A percentile compares a stretch with the other conserved stretches of the same genome.
These are phyloP conservation scores for Protea cynaroides DNA, from an alignment of 164 flowering plant genomes.

Conservation along the genomic window DNA sequence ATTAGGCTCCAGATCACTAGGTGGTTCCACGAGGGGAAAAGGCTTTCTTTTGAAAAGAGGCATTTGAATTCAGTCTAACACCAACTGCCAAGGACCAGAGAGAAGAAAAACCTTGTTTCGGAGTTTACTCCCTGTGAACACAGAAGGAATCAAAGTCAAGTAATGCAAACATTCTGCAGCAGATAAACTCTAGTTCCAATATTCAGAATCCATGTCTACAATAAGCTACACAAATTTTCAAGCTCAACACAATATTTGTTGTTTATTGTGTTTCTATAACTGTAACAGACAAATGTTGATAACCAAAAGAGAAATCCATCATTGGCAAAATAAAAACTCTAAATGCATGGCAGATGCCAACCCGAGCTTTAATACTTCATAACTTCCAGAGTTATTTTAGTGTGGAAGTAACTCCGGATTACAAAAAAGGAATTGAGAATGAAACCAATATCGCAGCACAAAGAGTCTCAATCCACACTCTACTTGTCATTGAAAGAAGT, in stretches of 20 bases:
- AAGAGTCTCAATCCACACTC: not conserved
- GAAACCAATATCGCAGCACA: not conserved
- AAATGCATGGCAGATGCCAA: not conserved
- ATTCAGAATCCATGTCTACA: not conserved
- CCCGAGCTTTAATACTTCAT: not conserved
- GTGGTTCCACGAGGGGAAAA: constrained; percentile 49
- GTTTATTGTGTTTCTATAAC: no score
- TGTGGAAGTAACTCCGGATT: no score
- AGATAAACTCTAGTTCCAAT: not conserved
- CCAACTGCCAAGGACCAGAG: not conserved
- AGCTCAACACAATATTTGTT: not conserved
- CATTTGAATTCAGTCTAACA: constrained; percentile 31
- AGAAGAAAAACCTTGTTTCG: not conserved
- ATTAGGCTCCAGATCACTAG: constrained; percentile 63
- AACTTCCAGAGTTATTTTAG: not conserved
- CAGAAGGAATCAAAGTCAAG: not conserved
- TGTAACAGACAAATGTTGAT: no score
- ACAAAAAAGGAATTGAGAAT: not conserved
- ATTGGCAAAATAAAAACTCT: not conserved
- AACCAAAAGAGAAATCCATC: no score
- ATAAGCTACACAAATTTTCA: not conserved
- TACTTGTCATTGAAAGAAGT: not conserved
- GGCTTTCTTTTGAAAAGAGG: constrained; percentile 74
- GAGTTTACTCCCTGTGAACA: constrained; percentile 8
- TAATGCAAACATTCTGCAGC: not conserved